phyloP scores from a whole-genome alignment of 2,329 filamentous ascomycete genomes.

The Fusarium acutatum region DNA sequence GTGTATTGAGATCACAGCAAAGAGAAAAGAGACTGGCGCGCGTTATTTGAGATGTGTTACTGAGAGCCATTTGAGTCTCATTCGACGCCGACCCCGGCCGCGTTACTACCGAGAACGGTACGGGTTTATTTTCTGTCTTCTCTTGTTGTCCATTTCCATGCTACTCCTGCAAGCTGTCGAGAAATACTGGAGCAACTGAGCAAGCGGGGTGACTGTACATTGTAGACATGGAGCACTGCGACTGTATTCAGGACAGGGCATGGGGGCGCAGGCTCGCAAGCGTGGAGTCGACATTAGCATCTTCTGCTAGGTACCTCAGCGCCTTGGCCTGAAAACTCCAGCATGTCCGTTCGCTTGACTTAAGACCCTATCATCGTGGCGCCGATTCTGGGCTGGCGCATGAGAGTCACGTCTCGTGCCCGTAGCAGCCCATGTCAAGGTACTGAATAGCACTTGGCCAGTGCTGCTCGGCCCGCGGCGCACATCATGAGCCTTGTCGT shows the following conservation, averaged over 20 bases:
- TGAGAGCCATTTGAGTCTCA: slow-evolving; percentile 35
- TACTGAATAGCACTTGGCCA: slow-evolving; percentile 25
- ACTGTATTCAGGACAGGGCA: slow-evolving; percentile 28
- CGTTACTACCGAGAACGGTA: slow-evolving; percentile 31
- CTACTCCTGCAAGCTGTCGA: slow-evolving; percentile 29
- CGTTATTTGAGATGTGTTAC: slow-evolving; percentile 35
- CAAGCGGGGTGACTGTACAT: slow-evolving; percentile 24
- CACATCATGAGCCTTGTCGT: slow-evolving; percentile 37
- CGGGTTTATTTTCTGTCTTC: slow-evolving; percentile 26
- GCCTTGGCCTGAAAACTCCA: slow-evolving; percentile 29
- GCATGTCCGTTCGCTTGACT: slow-evolving; percentile 27
- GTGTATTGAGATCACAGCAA: slow-evolving; percentile 32
- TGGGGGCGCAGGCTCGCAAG: slow-evolving; percentile 27
- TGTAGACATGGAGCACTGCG: slow-evolving; percentile 6
- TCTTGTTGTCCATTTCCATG: slow-evolving; percentile 27
- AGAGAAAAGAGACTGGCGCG: slow-evolving; percentile 37
- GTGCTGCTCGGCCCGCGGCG: slow-evolving; percentile 40
- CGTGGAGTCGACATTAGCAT: slow-evolving; percentile 27
- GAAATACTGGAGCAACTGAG: slow-evolving; percentile 26
- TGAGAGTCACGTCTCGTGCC: slow-evolving; percentile 42
- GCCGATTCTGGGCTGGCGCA: slow-evolving; percentile 40
- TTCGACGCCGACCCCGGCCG: slow-evolving; percentile 41
- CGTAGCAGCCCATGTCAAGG: slow-evolving; percentile 23
- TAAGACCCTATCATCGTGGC: slow-evolving; percentile 36
- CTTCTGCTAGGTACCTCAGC: slow-evolving; percentile 9